Evolutionary conservation across 2,329 filamentous ascomycete genomes (phyloP).

Genomic region (Dothideomycetes sp.): DNA sequence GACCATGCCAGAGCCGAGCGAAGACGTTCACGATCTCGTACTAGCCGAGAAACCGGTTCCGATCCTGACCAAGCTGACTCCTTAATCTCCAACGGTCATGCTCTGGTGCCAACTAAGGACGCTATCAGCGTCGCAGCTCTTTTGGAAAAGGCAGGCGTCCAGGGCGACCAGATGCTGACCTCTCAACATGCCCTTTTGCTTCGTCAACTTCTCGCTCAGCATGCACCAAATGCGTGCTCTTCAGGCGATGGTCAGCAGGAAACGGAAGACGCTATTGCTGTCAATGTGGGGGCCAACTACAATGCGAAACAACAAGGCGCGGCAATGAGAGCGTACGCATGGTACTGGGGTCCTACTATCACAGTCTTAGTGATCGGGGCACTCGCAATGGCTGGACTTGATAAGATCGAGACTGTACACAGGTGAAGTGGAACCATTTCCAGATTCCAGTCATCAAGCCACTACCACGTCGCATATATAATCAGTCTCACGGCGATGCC

Average conservation of each 20-base stretch:
- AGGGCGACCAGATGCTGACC: background rate
- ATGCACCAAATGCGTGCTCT: background rate
- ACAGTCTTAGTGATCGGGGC: background rate
- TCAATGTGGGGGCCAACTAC: background rate
- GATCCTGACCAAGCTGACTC: background rate
- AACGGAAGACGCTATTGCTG: background rate
- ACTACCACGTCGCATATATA: background rate
- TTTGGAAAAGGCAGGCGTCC: background rate
- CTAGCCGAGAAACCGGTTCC: background rate
- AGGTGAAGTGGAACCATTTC: background rate
- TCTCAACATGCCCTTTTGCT: background rate
- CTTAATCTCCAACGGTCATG: background rate
- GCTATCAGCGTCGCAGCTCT: background rate
- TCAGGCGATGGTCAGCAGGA: background rate
- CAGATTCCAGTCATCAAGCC: background rate
- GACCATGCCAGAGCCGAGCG: slow-evolving; percentile 4
- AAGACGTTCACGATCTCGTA: background rate
- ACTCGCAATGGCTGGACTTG: background rate
- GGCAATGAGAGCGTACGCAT: too few relatives aligned
- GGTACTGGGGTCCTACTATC: background rate
- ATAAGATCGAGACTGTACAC: background rate
- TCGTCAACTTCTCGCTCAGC: background rate
- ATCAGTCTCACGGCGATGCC: background rate
- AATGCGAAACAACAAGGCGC: background rate
- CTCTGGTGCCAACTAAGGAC: background rate